Conservation (phyloP, 2,329 filamentous ascomycete species). For the Monilinia laxa region DNA sequence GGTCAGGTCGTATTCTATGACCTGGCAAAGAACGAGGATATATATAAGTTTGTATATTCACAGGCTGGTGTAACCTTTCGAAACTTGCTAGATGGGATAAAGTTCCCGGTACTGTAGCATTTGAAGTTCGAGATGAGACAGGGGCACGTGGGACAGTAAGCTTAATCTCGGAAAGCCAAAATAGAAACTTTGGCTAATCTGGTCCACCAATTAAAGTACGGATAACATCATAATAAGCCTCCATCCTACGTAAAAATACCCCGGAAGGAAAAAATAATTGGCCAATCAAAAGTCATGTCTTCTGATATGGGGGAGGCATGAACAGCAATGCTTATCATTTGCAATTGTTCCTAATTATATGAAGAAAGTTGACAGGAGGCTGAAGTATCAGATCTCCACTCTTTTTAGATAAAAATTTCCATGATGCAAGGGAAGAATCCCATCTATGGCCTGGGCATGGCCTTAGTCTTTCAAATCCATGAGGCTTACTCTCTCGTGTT, state of each 20-base stretch:
- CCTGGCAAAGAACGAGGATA: neutral
- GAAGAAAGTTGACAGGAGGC: neutral
- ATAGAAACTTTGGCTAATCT: neutral
- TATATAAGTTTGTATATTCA: neutral
- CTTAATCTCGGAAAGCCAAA: conserved; percentile 13
- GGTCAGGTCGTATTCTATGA: neutral
- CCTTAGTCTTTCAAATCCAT: neutral
- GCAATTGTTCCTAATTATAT: neutral
- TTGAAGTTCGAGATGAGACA: neutral
- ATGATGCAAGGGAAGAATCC: conserved; percentile 5
- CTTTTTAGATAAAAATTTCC: conserved; percentile 2
- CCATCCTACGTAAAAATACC: neutral
- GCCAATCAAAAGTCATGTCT: neutral
- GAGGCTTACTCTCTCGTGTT: neutral
- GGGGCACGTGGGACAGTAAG: conserved; percentile 8
- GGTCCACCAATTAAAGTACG: conserved; percentile 2
- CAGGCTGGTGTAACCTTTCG: neutral
- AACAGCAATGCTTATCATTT: neutral
- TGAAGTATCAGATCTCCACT: conserved; percentile 5
- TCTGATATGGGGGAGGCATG: neutral
- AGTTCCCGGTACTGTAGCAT: neutral
- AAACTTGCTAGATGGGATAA: neutral
- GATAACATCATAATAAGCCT: neutral
- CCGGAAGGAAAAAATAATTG: neutral
- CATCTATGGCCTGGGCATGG: conserved; percentile 8